Base-by-base conservation (phyloP, 164 flowering plant species). In the Umbellularia californica region DNA sequence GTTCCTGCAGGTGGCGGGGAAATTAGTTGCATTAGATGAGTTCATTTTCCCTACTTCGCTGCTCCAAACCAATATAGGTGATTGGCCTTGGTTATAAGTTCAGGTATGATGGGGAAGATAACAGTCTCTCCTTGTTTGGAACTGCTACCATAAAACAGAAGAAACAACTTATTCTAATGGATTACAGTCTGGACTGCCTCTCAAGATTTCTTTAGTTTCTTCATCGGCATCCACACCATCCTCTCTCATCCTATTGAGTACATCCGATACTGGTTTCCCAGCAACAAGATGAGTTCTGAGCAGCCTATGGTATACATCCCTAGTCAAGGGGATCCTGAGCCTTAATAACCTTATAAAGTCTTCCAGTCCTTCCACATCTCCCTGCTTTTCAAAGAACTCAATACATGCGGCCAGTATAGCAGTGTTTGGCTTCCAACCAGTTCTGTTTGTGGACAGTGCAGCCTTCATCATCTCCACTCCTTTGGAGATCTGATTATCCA, bases 401-500 rank as follows among this genome's bases (percentile, higher is more conserved):
- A 86, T 30, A 78, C 84, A 84, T 22, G 82, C 51, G 2, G 58
- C 72, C 60, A 82, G 33, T 6, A 67, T 72, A 12, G 67, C 75
- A 50, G 68, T 58, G 12, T 62, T 71, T n/a, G 82, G 83, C 69
- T 67, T 79, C 79, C 82, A 75, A 7, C 75, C 51, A 2, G 79
- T 75, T n/a, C 23, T 47, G 50, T 74, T 75, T 22, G 71, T 70
- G 62, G 66, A 52, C 35, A 84, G 50, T 64, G 87, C 88, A 66
- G 80, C 71, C 75, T 74, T 80, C 79, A 87, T 51, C 33, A 84
- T 80, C 58, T 84, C 84, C 22, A 85, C 81, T 2, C 87, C 89
- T 33, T 82, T 75, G 17, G 63, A 63, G 50, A 84, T 73, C 73
- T 82, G 81, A 76, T 76, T 65, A 35, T 52, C 30, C 55, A 70